Evolutionary conservation across 2,329 filamentous ascomycete species (phyloP).

Genomic region (Herpotrichia juniperi): DNA sequence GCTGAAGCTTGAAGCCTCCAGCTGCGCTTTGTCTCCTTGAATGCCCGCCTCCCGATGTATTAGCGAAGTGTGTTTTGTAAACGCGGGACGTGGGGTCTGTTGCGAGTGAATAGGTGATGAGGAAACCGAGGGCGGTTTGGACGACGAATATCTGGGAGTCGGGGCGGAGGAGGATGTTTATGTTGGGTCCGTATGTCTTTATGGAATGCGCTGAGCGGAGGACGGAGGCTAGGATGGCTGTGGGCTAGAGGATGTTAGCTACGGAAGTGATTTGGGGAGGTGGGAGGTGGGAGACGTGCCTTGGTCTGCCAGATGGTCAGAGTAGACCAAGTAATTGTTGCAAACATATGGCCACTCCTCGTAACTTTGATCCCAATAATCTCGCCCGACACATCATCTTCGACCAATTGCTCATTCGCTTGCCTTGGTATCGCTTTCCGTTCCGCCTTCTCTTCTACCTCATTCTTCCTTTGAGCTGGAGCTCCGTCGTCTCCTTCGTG

Average conservation of each 20-base stretch:
- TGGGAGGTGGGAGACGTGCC: constrained; percentile 57
- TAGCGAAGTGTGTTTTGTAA: constrained; percentile 81
- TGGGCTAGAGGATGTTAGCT: constrained; percentile 66
- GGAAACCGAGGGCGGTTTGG: constrained; percentile 81
- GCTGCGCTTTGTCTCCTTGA: constrained; percentile 57
- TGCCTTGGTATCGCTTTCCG: constrained; percentile 8
- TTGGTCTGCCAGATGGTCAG: constrained; percentile 98
- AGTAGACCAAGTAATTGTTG: constrained; percentile 81
- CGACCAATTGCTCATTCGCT: constrained; percentile 14
- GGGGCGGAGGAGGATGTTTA: constrained; percentile 82
- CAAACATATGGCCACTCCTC: constrained; percentile 81
- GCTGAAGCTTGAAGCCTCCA: constrained; percentile 44
- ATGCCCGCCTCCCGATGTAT: constrained; percentile 49
- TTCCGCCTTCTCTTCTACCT: constrained; percentile 5
- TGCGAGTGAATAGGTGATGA: constrained; percentile 93
- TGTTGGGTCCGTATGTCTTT: constrained; percentile 82
- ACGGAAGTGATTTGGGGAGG: constrained; percentile 7
- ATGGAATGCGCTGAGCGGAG: constrained; percentile 82
- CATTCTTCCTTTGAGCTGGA: neutral
- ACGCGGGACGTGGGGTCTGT: constrained; percentile 82
- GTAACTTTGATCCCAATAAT: constrained; percentile 79
- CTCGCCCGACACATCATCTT: constrained; percentile 60
- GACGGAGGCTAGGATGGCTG: constrained; percentile 84
- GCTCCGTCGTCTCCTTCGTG: constrained; percentile 16
- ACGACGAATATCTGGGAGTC: constrained; percentile 93